Evolutionary conservation across 2,329 filamentous ascomycete genomes (phyloP), one percentile per base, ranked within the genome.

Genomic region (Arthrobotrys sinensis): DNA sequence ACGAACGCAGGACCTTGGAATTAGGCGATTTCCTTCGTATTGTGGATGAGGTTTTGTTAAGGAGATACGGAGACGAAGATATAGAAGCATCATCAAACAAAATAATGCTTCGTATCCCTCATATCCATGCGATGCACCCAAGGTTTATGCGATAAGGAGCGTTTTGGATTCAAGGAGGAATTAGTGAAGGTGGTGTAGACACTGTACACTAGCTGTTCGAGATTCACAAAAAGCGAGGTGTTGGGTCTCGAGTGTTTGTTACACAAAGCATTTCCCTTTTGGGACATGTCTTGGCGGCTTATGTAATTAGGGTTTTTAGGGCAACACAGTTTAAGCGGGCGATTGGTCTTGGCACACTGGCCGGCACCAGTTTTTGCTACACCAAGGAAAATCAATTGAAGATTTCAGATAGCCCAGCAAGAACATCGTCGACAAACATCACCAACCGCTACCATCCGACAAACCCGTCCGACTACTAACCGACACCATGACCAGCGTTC

Each of bases 401-500:
- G 60, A 63, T 71, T 78, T 77, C 34, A 52, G 66, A 78, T 62
- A 60, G 45, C 36, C 67, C 43, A 45, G 21, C 38, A n/a, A 70
- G 12, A 72, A 67, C 75, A 70, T 77, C 73, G 66, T 67, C 73
- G 72, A 76, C 55, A 76, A 32, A 64, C 65, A 63, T 65, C 66
- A 66, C 46, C 66, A 69, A 71, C 57, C 52, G 43, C 50, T 16
- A 52, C 46, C 50, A 43, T 38, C 40, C 67, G 52, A 55, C 66
- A 45, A 62, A 45, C 46, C 36, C 36, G 32, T 65, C 32, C 72
- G 65, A 70, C 32, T 62, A 71, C 66, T 63, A 63, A 68, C 66
- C 65, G 67, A 67, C 75, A 78, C 43, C 45, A 78, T 78, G 75
- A 72, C 75, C 50, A 78, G 75, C 67, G 75, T 78, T 89, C 96